Conservation (phyloP, 2,329 filamentous ascomycete genomes). For the Xylariomycetidae sp. region DNA sequence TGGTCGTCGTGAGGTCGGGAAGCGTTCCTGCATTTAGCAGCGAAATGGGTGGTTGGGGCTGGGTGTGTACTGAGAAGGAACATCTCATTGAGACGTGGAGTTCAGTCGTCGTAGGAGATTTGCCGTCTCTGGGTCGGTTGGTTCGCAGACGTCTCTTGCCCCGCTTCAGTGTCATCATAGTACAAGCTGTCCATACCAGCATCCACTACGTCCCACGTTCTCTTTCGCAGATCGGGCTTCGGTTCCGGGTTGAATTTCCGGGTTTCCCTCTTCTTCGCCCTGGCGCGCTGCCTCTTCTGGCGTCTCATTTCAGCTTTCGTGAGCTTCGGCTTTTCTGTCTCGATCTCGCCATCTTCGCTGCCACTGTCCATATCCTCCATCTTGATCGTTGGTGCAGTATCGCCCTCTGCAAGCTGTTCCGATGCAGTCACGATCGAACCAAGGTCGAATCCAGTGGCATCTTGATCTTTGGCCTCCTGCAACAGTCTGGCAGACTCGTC, state of each 20-base stretch:
- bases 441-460: slow-evolving; percentile 4
- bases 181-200: slow-evolving; percentile 55
- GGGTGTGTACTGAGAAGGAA: no score
- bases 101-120: slow-evolving; percentile 45
- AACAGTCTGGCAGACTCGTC: slow-evolving; percentile 10
- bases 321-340: slow-evolving; percentile 21
- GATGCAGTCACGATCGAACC: not conserved
- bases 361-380: slow-evolving; percentile 16
- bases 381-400: slow-evolving; percentile 11
- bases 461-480: slow-evolving; percentile 7
- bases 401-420: slow-evolving; percentile 1
- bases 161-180: slow-evolving; percentile 45
- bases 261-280: slow-evolving; percentile 34
- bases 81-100: no score
- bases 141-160: slow-evolving; percentile 13
- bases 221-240: slow-evolving; percentile 60
- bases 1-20: no score
- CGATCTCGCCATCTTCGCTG: slow-evolving; percentile 30
- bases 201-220: slow-evolving; percentile 64
- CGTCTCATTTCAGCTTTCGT: slow-evolving; percentile 21
- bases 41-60: no score
- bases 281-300: slow-evolving; percentile 33
- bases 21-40: no score
- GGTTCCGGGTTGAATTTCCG: slow-evolving; percentile 36
- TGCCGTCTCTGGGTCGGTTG: slow-evolving; percentile 36